Conservation (phyloP, 352 stramenopile species). For the Phytophthora foliorum region DNA sequence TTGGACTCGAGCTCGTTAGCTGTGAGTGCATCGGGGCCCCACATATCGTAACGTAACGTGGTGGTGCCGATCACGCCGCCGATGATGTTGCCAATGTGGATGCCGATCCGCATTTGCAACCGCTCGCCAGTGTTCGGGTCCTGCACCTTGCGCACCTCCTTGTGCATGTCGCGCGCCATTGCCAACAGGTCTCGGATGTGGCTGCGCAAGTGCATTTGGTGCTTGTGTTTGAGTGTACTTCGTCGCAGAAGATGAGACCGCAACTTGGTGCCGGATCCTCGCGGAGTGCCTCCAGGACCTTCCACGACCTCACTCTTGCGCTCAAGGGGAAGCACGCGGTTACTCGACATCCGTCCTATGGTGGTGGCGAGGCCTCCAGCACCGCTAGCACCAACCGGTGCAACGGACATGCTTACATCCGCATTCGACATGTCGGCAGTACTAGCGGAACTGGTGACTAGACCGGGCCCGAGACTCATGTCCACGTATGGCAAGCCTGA, state of each 20-base stretch:
- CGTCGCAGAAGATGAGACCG: constrained; percentile 44
- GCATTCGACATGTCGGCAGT: constrained; percentile 32
- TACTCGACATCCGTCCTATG: constrained; percentile 43
- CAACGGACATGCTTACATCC: constrained; percentile 28
- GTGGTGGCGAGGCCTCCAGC: constrained; percentile 4
- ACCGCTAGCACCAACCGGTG: constrained; percentile 1
- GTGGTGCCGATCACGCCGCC: constrained; percentile 88
- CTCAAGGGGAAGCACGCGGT: constrained; percentile 62
- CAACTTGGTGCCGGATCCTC: constrained; percentile 21
- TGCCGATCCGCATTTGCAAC: constrained; percentile 90
- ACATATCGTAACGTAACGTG: constrained; percentile 92
- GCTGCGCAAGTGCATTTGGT: constrained; percentile 83
- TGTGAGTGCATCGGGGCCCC: constrained; percentile 83
- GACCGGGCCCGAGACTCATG: constrained; percentile 79
- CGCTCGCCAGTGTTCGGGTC: constrained; percentile 87
- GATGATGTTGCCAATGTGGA: constrained; percentile 91
- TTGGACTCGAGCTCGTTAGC: constrained; percentile 92
- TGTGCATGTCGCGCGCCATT: constrained; percentile 91
- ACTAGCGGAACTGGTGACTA: constrained; percentile 38
- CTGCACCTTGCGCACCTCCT: constrained; percentile 84
- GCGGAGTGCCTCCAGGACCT: constrained; percentile 2
- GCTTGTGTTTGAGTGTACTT: constrained; percentile 85
- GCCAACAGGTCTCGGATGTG: constrained; percentile 84
- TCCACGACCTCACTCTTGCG: constrained; percentile 22
- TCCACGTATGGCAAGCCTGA: constrained; percentile 88